Evolutionary conservation across 1,284 basidiomycete species (phyloP).

Genomic region (Cryptococcus neoformans): DNA sequence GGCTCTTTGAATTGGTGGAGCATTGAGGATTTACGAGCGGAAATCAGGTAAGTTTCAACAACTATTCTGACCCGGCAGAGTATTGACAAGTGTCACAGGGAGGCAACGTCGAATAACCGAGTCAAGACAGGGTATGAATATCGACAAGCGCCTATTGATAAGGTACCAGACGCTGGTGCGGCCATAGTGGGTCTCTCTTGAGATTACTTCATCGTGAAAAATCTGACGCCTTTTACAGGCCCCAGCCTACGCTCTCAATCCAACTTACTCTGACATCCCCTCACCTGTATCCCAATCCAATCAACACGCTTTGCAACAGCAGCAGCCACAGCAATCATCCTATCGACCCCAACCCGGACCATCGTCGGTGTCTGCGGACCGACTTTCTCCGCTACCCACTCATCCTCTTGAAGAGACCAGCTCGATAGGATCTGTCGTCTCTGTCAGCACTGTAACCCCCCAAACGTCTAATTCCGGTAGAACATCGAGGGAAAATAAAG

Average conservation of each 20-base stretch:
- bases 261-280: not conserved
- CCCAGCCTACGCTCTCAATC: constrained; percentile 28
- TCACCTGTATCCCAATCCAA: not conserved
- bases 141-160: constrained; percentile 36
- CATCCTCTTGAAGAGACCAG: not conserved
- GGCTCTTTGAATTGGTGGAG: constrained; percentile 45
- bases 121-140: constrained; percentile 45
- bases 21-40: constrained; percentile 46
- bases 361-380: not conserved
- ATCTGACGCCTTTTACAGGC: not conserved
- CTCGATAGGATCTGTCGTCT: not conserved
- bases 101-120: constrained; percentile 45
- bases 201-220: not conserved
- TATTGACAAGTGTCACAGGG: constrained; percentile 19
- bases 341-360: not conserved
- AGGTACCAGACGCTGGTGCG: constrained; percentile 42
- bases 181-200: constrained; percentile 19
- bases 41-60: constrained; percentile 36
- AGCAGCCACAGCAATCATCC: not conserved
- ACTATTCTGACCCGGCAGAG: not conserved
- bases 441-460: not conserved
- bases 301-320: not conserved
- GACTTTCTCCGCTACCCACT: not conserved
- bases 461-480: not conserved
- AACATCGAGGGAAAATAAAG: not conserved